A percentile compares a stretch with the other conserved stretches of the same genome.
These are phyloP conservation scores for Bipolaris victoriae DNA, from an alignment of 2,329 filamentous ascomycete genomes.

Conservation along the genomic window DNA sequence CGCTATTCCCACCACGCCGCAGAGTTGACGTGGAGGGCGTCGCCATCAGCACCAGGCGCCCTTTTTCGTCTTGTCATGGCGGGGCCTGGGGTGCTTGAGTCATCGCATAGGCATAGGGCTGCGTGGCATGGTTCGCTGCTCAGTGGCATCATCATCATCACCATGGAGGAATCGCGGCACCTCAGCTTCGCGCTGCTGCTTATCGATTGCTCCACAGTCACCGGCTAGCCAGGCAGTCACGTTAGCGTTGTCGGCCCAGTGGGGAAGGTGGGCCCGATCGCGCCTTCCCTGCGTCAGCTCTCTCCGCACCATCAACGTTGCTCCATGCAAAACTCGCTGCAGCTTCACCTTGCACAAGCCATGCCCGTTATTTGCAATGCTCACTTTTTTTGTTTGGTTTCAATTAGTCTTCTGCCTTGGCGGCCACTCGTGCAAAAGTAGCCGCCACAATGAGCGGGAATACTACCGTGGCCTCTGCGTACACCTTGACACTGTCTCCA, in stretches of 20 bases:
- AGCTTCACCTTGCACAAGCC: background rate
- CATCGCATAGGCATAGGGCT: constrained; percentile 19
- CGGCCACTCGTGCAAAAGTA: constrained; percentile 62
- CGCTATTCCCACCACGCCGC: constrained; percentile 19
- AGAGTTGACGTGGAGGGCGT: constrained; percentile 13
- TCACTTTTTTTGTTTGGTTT: background rate
- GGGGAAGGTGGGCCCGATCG: constrained; percentile 26
- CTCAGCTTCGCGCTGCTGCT: constrained; percentile 15
- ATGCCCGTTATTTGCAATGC: background rate
- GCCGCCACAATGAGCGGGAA: constrained; percentile 72
- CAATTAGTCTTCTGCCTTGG: background rate
- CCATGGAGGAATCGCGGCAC: background rate
- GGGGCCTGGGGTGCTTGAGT: constrained; percentile 10
- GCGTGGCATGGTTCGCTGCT: constrained; percentile 6
- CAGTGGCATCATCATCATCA: constrained; percentile 4
- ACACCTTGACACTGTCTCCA: constrained; percentile 85
- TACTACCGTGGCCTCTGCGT: constrained; percentile 70
- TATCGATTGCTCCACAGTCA: constrained; percentile 29
- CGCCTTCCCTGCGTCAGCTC: constrained; percentile 32
- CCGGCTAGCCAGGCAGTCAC: constrained; percentile 30
- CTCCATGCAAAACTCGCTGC: constrained; percentile 12
- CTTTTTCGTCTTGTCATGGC: constrained; percentile 11
- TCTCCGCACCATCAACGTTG: constrained; percentile 25
- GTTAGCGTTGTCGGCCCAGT: constrained; percentile 21
- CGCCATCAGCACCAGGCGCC: constrained; percentile 17